These are phyloP conservation scores for Phoma sp. DNA, from an alignment of 2,329 filamentous ascomycete genomes.

Conservation along the genomic window DNA sequence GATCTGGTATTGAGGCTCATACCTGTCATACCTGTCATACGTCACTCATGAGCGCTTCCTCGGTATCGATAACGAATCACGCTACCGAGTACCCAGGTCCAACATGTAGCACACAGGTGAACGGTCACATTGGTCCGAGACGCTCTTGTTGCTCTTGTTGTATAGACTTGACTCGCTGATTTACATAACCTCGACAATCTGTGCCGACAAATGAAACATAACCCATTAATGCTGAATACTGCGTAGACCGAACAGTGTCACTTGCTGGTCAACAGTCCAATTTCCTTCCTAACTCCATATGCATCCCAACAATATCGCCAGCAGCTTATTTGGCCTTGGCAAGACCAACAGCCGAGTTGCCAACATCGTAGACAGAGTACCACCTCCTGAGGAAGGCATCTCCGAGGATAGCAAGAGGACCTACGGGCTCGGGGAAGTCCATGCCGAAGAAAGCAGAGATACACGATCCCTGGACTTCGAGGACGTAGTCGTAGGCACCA, in stretches of 20 bases:
- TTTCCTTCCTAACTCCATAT: conserved; percentile 9
- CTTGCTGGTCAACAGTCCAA: conserved; percentile 2
- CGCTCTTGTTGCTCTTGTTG: conserved; percentile 14
- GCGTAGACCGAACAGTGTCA: conserved; percentile 29
- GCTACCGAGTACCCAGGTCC: neutral
- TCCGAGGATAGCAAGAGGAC: conserved; percentile 92
- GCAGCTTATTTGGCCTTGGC: conserved; percentile 75
- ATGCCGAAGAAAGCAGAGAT: conserved; percentile 98
- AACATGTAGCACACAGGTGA: neutral
- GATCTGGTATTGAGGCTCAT: neutral
- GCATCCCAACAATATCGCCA: neutral
- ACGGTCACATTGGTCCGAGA: neutral
- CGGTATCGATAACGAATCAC: conserved; percentile 26
- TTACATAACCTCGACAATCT: conserved; percentile 19
- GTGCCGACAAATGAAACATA: conserved; percentile 17
- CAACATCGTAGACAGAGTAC: conserved; percentile 97
- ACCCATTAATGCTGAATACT: conserved; percentile 21
- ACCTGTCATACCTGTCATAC: conserved; percentile 12
- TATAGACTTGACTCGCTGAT: conserved; percentile 26
- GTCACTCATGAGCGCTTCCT: conserved; percentile 12
- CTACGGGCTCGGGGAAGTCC: conserved; percentile 81
- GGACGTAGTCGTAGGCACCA: conserved; percentile 87
- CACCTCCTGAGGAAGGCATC: conserved; percentile 82
- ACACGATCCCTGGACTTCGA: conserved; percentile 93
- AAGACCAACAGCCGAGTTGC: conserved; percentile 86